Base-by-base conservation (phyloP, 208 protist genomes). In the Trypanosoma theileri region DNA sequence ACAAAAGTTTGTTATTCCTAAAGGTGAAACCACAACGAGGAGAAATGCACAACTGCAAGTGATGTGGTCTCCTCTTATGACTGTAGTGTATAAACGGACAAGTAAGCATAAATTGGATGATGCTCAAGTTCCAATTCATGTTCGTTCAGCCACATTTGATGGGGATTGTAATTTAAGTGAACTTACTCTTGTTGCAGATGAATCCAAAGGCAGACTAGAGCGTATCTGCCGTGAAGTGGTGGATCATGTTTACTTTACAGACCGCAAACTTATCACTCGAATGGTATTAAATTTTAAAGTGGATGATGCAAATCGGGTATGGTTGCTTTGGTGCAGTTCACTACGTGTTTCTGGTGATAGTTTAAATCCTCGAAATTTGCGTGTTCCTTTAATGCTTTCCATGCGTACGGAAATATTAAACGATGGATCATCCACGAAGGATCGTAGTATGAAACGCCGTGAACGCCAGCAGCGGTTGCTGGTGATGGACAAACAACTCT, bases 1-100 rank as follows among this genome's bases (percentile, higher is more conserved):
- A 71, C 93, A 97, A 77, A 79, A 86, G 73, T 97, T 97, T 69
- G 80, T 97, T 26, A 21, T 91, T 4, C 93, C 93, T 42, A 96
- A 95, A 65, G 85, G 90, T 11, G 79, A 91, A 35, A 83, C 79
- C 22, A 83, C 73, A 4, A 85, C 77, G 51, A 77, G 86, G 26
- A 75, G 67, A 70, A 95, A 95, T 75, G 73, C 82, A 10, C 85
- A 94, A 75, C 79, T 97, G 41, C 88, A 93, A 54, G 88, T 91
- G 22, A 76, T 91, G 35, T 97, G 93, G 93, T 94, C 93, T 4
- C 93, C 93, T 12, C 71, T 85, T 24, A 78, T 95, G 64, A 93
- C 88, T 11, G 82, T 84, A 0, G 89, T 94, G 52, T 91, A 96
- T 75, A 88, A 82, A 26, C 85, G 89, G 63, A 93, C 86, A 41